Base-by-base conservation (phyloP, 1,284 basidiomycete species). In the Leucoagaricus sp. region DNA sequence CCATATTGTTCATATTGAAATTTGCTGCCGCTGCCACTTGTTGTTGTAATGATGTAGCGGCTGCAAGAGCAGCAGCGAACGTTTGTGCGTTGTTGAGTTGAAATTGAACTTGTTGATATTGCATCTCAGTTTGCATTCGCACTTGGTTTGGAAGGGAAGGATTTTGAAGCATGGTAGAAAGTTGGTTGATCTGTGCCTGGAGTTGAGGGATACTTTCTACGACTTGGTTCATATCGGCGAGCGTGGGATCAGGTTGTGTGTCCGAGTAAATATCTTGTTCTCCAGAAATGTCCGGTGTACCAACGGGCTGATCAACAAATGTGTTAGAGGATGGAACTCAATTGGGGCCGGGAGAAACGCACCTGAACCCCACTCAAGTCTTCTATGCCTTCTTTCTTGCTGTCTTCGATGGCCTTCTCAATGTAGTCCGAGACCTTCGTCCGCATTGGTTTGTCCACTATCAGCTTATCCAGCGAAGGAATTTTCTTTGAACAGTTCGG, bases 401-500 rank as follows among this genome's bases (percentile, higher is more conserved):
- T 92, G 66, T 89, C 85, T 69, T 94, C 91, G 50, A 97, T 86
- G 66, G 89, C 87, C 61, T 82, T 86, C 61, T 92, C 86, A 64
- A 96, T 90, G 67, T 95, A 94, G 60, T 89, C 88, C 55, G 78
- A 75, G 41, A 94, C 91, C 64, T 81, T 87, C 52, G 82, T 84
- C 55, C 95, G 84, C 73, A 83, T 83, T 26, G 86, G 86, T 69
- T 87, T 89, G 73, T 97, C 94, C 62, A 84, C 72, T 58, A 84
- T 71, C 47, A 98, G 79, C 70, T 91, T 91, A 76, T 96, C 94
- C 65, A 97, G 75, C 50, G 89, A 92, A 10, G 87, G 78, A 60
- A 97, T 85, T 75, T 91, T 94, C 72, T 87, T 88, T 63, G 86
- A 83, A 71, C 96, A 98, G 59, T 86, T 85, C 12, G 93, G 94